A percentile compares a stretch with the other conserved stretches of the same genome.
Evolutionary conservation across 352 stramenopile genomes (phyloP).

Genomic region (Globisporangium orthogonon): DNA sequence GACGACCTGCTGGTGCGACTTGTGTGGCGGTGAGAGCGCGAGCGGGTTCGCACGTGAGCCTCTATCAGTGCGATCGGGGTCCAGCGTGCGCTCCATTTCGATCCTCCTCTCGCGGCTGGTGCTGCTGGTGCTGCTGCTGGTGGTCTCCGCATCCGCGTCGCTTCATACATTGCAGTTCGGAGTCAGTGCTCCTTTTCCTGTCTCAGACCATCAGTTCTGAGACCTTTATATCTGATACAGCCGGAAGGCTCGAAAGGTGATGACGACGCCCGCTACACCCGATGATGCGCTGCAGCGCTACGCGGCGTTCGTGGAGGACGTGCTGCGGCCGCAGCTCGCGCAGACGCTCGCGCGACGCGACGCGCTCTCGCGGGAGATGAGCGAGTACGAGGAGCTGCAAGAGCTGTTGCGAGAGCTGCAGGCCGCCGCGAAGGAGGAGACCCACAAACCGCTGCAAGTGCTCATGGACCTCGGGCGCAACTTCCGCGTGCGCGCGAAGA

Average conservation of each 20-base stretch:
- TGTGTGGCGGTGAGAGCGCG: not conserved
- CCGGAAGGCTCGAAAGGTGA: too few relatives aligned
- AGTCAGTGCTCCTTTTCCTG: too few relatives aligned
- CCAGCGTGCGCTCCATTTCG: slow-evolving; percentile 2
- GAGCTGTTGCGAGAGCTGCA: slow-evolving; percentile 36
- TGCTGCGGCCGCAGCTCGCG: slow-evolving; percentile 3
- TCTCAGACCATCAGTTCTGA: too few relatives aligned
- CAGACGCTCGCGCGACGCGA: slow-evolving; percentile 23
- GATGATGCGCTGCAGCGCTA: slow-evolving; percentile 6
- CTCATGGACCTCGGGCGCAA: slow-evolving; percentile 68
- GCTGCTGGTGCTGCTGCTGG: slow-evolving; percentile 8
- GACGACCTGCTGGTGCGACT: slow-evolving; percentile 5
- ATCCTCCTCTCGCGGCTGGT: slow-evolving; percentile 4
- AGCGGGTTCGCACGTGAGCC: slow-evolving; percentile 1
- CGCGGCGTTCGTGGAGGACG: slow-evolving; percentile 8
- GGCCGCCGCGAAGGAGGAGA: not conserved
- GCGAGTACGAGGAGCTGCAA: slow-evolving; percentile 34
- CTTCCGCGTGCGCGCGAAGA: slow-evolving; percentile 71
- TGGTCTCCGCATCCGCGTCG: slow-evolving; percentile 16
- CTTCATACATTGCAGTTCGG: slow-evolving; percentile 4
- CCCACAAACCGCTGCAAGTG: slow-evolving; percentile 18
- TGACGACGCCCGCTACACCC: not conserved
- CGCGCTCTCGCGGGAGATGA: slow-evolving; percentile 4
- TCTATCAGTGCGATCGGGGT: not conserved
- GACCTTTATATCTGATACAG: too few relatives aligned